phyloP scores from a whole-genome alignment of 2,329 filamentous ascomycete genomes.

The Drechslera avenae region DNA sequence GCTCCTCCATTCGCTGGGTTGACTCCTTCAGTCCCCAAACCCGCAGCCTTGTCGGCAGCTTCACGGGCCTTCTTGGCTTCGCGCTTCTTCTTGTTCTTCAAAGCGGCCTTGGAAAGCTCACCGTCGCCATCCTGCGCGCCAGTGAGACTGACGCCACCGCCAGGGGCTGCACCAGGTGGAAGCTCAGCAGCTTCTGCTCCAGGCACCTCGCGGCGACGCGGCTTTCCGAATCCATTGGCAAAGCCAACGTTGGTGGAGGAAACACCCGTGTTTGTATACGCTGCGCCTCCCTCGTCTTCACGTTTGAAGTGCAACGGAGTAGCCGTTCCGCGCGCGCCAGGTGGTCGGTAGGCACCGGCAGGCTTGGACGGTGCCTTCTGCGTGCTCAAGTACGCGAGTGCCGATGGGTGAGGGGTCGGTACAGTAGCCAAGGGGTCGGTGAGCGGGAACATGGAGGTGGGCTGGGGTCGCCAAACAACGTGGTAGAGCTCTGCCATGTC shows the following conservation, averaged over 20 bases:
- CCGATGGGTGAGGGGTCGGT: slow-evolving; percentile 81
- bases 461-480: slow-evolving; percentile 80
- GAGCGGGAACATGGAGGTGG: slow-evolving; percentile 63
- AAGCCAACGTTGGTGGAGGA: slow-evolving; percentile 61
- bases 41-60: slow-evolving; percentile 60
- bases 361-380: slow-evolving; percentile 96
- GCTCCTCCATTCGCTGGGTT: slow-evolving; percentile 35
- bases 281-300: slow-evolving; percentile 93
- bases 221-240: slow-evolving; percentile 80
- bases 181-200: slow-evolving; percentile 76
- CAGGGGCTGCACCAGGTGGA: slow-evolving; percentile 71
- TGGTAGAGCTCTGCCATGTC: slow-evolving; percentile 95
- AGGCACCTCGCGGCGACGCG: slow-evolving; percentile 77
- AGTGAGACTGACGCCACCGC: slow-evolving; percentile 68
- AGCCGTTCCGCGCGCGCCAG: slow-evolving; percentile 84
- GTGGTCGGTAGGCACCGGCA: slow-evolving; percentile 93
- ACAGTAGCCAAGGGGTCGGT: slow-evolving; percentile 75
- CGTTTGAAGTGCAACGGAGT: slow-evolving; percentile 96
- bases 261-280: slow-evolving; percentile 80
- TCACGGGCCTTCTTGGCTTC: slow-evolving; percentile 91
- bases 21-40: slow-evolving; percentile 39
- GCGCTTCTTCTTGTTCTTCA: slow-evolving; percentile 99
- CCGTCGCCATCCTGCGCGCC: slow-evolving; percentile 71
- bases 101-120: slow-evolving; percentile 77
- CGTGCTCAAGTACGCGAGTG: slow-evolving; percentile 78